Conservation (phyloP, 768 basidiomycete species). For the Trametes villosa region DNA sequence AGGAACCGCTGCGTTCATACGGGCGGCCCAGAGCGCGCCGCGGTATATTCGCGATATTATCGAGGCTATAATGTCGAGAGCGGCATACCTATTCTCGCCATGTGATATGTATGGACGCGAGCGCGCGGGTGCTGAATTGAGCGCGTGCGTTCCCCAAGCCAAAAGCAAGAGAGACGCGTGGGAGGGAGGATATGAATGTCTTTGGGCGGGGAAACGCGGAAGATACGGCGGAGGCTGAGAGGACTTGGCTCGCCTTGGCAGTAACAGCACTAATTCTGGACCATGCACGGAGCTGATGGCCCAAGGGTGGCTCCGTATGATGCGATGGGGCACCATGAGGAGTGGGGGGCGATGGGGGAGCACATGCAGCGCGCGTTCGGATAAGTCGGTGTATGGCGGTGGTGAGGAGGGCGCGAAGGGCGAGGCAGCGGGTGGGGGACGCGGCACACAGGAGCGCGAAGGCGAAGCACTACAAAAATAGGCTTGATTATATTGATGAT, state of each 20-base stretch:
- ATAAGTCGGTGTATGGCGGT: not conserved
- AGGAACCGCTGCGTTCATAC: not conserved
- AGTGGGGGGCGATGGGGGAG: not conserved
- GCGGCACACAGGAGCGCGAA: constrained; percentile 4
- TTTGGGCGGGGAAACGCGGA: constrained; percentile 20
- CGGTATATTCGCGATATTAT: constrained; percentile 5
- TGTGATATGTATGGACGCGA: not conserved
- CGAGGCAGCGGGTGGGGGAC: not conserved
- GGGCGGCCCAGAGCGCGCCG: not conserved
- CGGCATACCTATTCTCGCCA: not conserved
- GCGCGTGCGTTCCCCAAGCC: not conserved
- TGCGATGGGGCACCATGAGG: constrained; percentile 1
- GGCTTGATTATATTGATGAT: constrained; percentile 19
- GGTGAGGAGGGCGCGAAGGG: not conserved
- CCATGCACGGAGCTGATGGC: constrained; percentile 5
- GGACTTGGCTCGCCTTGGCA: constrained; percentile 27
- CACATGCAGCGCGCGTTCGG: not conserved
- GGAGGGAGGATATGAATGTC: not conserved
- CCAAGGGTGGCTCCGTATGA: not conserved
- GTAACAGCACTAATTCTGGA: constrained; percentile 23
- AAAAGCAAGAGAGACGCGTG: not conserved
- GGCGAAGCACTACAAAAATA: constrained; percentile 17
- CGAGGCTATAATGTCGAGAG: not conserved
- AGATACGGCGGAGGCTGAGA: constrained; percentile 11
- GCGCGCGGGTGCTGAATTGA: not conserved